A percentile compares a stretch with the other conserved stretches of the same genome.
Evolutionary conservation across 345 rosid genomes (phyloP).

Genomic region (Heritiera fomes): DNA sequence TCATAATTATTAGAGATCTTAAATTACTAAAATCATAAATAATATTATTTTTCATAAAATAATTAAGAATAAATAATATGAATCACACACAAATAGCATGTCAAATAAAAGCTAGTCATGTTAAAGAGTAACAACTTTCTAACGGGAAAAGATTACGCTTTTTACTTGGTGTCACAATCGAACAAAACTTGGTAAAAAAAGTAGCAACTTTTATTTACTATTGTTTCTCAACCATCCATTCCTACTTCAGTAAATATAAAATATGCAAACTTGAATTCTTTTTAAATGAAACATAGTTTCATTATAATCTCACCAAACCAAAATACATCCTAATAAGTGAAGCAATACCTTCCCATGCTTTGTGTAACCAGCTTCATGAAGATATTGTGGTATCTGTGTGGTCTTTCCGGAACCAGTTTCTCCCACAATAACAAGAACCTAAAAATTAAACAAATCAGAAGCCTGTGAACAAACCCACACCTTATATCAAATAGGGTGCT

Average conservation of each 20-base stretch:
- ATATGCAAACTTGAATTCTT: neutral
- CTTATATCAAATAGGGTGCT: neutral
- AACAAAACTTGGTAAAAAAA: neutral
- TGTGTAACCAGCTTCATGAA: conserved; percentile 96
- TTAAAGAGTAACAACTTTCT: neutral
- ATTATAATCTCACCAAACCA: neutral
- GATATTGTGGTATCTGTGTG: conserved; percentile 94
- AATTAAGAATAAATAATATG: too few relatives aligned
- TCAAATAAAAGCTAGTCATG: too few relatives aligned
- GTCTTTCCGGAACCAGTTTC: conserved; percentile 99
- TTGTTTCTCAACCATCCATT: neutral
- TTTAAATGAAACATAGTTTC: neutral
- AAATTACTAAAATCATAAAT: too few relatives aligned
- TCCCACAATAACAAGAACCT: conserved; percentile 97
- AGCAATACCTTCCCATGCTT: conserved; percentile 78
- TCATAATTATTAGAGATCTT: too few relatives aligned
- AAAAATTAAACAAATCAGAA: conserved; percentile 18
- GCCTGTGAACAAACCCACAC: neutral
- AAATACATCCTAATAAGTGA: neutral
- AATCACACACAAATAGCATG: too few relatives aligned
- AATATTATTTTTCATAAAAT: too few relatives aligned
- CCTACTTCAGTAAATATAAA: neutral
- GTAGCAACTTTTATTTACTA: neutral
- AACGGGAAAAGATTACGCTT: neutral
- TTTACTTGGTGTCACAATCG: neutral